phyloP scores from a whole-genome alignment of 495 filamentous ascomycete genomes.

The Polyplosphaeria fusca region DNA sequence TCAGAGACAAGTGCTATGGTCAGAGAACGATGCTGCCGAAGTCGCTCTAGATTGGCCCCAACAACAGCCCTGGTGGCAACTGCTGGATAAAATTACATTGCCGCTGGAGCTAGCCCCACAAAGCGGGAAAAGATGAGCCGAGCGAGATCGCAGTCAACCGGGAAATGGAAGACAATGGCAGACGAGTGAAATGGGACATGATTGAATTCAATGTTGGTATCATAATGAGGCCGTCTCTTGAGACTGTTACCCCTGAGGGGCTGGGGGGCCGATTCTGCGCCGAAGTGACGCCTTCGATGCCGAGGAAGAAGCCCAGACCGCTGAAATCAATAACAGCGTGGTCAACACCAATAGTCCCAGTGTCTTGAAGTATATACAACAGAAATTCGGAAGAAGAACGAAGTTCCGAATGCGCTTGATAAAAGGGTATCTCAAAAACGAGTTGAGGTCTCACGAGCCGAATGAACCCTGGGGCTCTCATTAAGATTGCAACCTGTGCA shows the following conservation, averaged over 20 bases:
- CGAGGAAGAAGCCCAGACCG: not conserved
- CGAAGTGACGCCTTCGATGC: not conserved
- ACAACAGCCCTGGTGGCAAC: not conserved
- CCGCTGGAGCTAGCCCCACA: constrained; percentile 6
- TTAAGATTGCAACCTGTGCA: too few relatives aligned
- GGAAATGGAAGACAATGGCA: not conserved
- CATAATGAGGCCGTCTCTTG: not conserved
- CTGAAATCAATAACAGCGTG: not conserved
- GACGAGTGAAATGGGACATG: not conserved
- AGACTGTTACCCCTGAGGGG: too few relatives aligned
- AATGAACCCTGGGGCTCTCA: too few relatives aligned
- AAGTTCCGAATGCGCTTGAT: too few relatives aligned
- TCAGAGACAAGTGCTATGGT: too few relatives aligned
- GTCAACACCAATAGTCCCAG: not conserved
- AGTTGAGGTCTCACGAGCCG: too few relatives aligned
- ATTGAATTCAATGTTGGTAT: constrained; percentile 1
- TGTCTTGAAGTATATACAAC: constrained; percentile 1
- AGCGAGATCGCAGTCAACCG: not conserved
- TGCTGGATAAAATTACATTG: constrained; percentile 8
- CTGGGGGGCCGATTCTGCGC: not conserved
- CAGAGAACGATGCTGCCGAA: too few relatives aligned
- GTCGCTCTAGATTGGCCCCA: not conserved
- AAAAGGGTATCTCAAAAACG: too few relatives aligned
- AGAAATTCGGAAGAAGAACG: not conserved
- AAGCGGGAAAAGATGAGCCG: not conserved